Base-by-base conservation (phyloP, 108 stramenopile genomes). In the Cyclostephanos invisitatus region DNA sequence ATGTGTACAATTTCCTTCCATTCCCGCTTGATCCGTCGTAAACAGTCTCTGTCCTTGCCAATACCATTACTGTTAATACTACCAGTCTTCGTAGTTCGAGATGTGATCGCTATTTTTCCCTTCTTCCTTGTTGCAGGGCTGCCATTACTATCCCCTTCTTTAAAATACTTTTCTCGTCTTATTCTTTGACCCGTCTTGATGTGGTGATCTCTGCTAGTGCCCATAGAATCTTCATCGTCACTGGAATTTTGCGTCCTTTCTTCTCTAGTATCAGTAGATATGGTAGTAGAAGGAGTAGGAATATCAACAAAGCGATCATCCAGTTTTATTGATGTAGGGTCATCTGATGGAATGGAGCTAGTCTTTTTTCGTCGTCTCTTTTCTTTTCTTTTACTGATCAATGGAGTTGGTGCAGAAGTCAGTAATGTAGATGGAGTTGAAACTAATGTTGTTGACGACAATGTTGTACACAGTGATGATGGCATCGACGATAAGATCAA, bases 11-110 rank as follows among this genome's bases (percentile, higher is more conserved):
- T 83, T 79, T 92, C 91, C 62, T 84, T 84, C 89, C 90, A 92
- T 76, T 95, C 94, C 0, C 81, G 78, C 67, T 89, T 81, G 58
- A 95, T 89, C 21, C 94, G 81, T 57, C 88, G 84, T 24, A 94
- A 59, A 10, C 82, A 80, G 62, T 75, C 78, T 20, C 67, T 60
- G 8, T 68, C 76, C 46, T 77, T 77, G 1, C 81, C 72, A 27
- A 64, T 58, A 35, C 67, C n/a, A 12, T 20, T 10, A 22, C 21
- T 4, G n/a, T 14, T 37, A 11, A 28, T 29, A 40, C 44, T 37
- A 56, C 37, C 32, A 40, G 63, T 61, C 0, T 25, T 51, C 11
- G 49, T 44, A 55, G 40, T 1, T 46, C 51, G 42, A 7, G 27
- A 62, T 48, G 44, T 22, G 37, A 22, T 3, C 15, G 27, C 4